Percentiles rank a stretch among this genome's conserved stretches.
Evolutionary conservation across 768 basidiomycete genomes (phyloP).

Genomic region (Termitomyces sp.): DNA sequence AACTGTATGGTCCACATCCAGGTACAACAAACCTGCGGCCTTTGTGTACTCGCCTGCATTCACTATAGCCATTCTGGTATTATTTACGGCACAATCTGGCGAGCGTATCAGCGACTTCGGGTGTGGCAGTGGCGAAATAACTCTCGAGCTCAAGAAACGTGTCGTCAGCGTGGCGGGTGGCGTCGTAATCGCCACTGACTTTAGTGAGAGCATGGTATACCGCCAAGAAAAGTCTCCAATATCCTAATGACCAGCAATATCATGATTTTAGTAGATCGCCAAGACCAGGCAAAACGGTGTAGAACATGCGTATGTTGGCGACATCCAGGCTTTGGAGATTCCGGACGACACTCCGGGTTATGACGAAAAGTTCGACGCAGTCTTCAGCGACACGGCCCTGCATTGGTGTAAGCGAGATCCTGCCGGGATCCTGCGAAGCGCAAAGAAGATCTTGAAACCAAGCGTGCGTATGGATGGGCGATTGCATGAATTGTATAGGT

Average conservation of each 20-base stretch:
- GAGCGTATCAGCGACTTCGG: slow-evolving; percentile 75
- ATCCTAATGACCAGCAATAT: neutral
- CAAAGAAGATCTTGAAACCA: slow-evolving; percentile 56
- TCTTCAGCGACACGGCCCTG: slow-evolving; percentile 75
- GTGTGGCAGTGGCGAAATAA: slow-evolving; percentile 81
- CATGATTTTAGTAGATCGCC: slow-evolving; percentile 38
- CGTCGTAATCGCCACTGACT: slow-evolving; percentile 67
- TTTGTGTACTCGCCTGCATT: slow-evolving; percentile 61
- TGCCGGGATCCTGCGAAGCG: slow-evolving; percentile 52
- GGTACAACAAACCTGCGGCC: slow-evolving; percentile 59
- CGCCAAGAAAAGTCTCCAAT: neutral
- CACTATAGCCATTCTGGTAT: slow-evolving; percentile 50
- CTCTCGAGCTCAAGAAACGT: slow-evolving; percentile 45
- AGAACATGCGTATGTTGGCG: slow-evolving; percentile 42
- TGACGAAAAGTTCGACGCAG: slow-evolving; percentile 55
- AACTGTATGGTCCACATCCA: slow-evolving; percentile 52
- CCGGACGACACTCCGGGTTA: slow-evolving; percentile 25
- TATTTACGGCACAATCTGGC: slow-evolving; percentile 59
- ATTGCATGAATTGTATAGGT: slow-evolving; percentile 71
- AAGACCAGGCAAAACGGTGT: slow-evolving; percentile 46
- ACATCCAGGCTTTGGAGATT: slow-evolving; percentile 45
- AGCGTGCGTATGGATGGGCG: slow-evolving; percentile 81
- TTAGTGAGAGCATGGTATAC: slow-evolving; percentile 68
- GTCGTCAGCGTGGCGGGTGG: slow-evolving; percentile 37
- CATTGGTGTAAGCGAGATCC: slow-evolving; percentile 87